Conservation (phyloP, 1,284 basidiomycete genomes). For the Apiotrichum porosum region DNA sequence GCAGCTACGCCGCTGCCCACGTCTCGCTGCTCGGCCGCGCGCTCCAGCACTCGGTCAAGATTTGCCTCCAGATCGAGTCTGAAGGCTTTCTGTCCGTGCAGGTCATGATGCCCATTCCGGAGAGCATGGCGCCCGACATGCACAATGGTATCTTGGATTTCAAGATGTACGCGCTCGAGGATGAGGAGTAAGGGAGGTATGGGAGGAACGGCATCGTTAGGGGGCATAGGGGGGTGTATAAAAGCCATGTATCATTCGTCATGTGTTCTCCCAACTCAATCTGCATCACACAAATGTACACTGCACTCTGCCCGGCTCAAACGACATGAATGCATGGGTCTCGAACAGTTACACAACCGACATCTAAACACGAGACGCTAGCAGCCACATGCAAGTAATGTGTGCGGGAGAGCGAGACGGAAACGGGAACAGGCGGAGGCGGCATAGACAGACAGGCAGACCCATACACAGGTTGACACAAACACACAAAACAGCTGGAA, state of each 20-base stretch:
- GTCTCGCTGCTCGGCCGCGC: slow-evolving; percentile 66
- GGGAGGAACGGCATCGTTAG: not conserved
- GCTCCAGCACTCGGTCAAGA: slow-evolving; percentile 72
- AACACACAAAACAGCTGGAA: too few relatives aligned
- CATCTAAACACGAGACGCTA: not conserved
- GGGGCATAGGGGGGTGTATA: not conserved
- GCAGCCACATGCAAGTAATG: too few relatives aligned
- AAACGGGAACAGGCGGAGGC: too few relatives aligned
- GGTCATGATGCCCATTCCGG: slow-evolving; percentile 66
- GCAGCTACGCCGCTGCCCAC: slow-evolving; percentile 72
- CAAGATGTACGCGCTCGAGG: slow-evolving; percentile 50
- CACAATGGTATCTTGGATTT: slow-evolving; percentile 70
- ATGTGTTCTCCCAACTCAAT: too few relatives aligned
- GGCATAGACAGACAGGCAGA: too few relatives aligned
- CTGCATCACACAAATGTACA: not conserved
- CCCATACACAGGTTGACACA: too few relatives aligned
- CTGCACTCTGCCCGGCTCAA: too few relatives aligned
- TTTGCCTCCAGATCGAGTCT: slow-evolving; percentile 74
- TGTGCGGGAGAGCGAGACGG: too few relatives aligned
- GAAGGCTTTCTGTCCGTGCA: slow-evolving; percentile 77
- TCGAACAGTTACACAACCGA: slow-evolving; percentile 5
- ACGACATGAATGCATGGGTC: slow-evolving; percentile 9
- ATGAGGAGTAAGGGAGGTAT: slow-evolving; percentile 21
- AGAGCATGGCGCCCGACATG: slow-evolving; percentile 50
- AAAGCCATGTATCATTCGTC: too few relatives aligned